A percentile compares a stretch with the other conserved stretches of the same genome.
phyloP scores from a whole-genome alignment of 2,329 filamentous ascomycete species.

The Dactylellina cionopaga region DNA sequence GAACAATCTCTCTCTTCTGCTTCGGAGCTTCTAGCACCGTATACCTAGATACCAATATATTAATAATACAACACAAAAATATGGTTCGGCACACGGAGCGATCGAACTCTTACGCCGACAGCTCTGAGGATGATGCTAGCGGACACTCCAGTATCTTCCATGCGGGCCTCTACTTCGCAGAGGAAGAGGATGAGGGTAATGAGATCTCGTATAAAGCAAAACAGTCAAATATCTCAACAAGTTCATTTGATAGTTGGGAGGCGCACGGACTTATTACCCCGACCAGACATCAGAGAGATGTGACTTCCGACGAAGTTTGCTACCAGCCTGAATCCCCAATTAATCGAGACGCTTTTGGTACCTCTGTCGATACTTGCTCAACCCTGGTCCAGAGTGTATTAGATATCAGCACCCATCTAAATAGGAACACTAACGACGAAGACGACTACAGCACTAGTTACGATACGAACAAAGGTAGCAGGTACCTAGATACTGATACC shows the following conservation, averaged over 20 bases:
- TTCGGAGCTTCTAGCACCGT: no score
- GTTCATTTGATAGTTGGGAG: no score
- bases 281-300: no score
- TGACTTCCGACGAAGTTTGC: background rate
- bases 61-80: no score
- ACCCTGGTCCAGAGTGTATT: constrained; percentile 18
- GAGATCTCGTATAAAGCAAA: background rate
- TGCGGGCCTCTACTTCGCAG: constrained; percentile 19
- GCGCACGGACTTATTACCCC: no score
- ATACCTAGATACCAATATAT: no score
- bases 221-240: background rate
- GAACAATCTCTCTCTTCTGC: no score
- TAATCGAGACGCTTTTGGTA: background rate
- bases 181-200: constrained; percentile 6
- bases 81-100: background rate
- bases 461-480: background rate
- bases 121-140: constrained; percentile 37
- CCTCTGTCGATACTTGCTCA: constrained; percentile 30
- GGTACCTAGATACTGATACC: background rate
- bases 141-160: constrained; percentile 47
- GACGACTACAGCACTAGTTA: background rate
- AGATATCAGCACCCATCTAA: background rate
- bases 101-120: constrained; percentile 12
- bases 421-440: background rate
- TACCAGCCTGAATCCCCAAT: background rate